A percentile compares a stretch with the other conserved stretches of the same genome.
Evolutionary conservation across 2,329 filamentous ascomycete genomes (phyloP).

Genomic region (Nannizzia gypsea): DNA sequence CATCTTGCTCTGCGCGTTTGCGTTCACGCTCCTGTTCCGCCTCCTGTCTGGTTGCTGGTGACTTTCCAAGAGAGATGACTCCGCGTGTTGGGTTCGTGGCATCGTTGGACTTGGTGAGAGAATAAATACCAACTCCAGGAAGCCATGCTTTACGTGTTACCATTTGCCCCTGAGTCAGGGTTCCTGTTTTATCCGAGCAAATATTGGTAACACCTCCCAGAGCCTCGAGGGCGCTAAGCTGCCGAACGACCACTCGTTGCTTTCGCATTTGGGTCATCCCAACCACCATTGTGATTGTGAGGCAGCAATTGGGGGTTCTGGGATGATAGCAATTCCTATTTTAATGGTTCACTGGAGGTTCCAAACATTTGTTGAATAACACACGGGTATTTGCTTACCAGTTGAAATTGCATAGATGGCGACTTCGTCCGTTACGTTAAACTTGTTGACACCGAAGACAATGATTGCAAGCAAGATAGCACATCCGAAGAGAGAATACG

Average conservation of each 20-base stretch:
- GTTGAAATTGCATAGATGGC: slow-evolving; percentile 49
- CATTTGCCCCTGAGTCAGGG: slow-evolving; percentile 47
- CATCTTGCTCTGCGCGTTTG: slow-evolving; percentile 40
- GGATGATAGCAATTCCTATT: slow-evolving; percentile 46
- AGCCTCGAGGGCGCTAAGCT: slow-evolving; percentile 44
- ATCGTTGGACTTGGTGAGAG: slow-evolving; percentile 41
- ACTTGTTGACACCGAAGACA: slow-evolving; percentile 48
- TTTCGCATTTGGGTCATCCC: slow-evolving; percentile 45
- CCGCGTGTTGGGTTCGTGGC: slow-evolving; percentile 46
- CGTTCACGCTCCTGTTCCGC: slow-evolving; percentile 26
- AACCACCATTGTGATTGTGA: slow-evolving; percentile 50
- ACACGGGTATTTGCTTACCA: slow-evolving; percentile 22
- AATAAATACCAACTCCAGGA: slow-evolving; percentile 41
- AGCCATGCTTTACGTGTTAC: slow-evolving; percentile 49
- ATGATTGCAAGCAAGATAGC: slow-evolving; percentile 53
- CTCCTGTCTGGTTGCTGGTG: slow-evolving; percentile 22
- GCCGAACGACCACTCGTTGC: slow-evolving; percentile 43
- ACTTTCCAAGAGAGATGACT: slow-evolving; percentile 29
- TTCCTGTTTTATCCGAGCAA: slow-evolving; percentile 48
- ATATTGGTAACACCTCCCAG: slow-evolving; percentile 48
- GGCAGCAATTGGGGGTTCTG: slow-evolving; percentile 50
- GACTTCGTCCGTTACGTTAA: slow-evolving; percentile 45
- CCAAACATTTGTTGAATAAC: neutral
- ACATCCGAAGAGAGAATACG: slow-evolving; percentile 64
- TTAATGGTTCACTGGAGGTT: slow-evolving; percentile 14